Percentiles rank a stretch among this genome's conserved stretches.
Conservation (phyloP, 352 stramenopile species). For the Globisporangium radiosum region DNA sequence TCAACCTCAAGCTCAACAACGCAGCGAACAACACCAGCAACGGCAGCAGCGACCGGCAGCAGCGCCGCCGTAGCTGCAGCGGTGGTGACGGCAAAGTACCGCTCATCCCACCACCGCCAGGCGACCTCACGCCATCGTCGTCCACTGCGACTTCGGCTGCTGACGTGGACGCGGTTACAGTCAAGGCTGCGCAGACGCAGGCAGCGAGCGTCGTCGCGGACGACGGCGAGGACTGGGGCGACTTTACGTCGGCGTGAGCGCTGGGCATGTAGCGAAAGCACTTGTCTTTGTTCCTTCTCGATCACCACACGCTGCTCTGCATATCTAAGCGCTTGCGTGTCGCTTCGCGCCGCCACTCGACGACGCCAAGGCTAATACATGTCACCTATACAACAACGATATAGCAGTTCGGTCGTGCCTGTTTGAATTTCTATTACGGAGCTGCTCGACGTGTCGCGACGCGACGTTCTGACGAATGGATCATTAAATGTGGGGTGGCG, state of each 20-base stretch:
- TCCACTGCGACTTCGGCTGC: conserved; percentile 7
- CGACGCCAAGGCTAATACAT: too few species aligned
- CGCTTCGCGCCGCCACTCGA: too few species aligned
- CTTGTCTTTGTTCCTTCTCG: too few species aligned
- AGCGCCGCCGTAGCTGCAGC: conserved; percentile 24
- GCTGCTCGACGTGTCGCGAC: too few species aligned
- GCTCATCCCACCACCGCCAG: conserved; percentile 50
- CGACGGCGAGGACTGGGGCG: conserved; percentile 74
- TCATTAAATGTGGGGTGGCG: too few species aligned
- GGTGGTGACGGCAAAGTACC: conserved; percentile 37
- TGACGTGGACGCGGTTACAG: conserved; percentile 7
- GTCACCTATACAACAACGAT: too few species aligned
- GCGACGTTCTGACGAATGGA: too few species aligned
- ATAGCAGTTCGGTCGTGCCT: too few species aligned
- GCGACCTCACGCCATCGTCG: conserved; percentile 22
- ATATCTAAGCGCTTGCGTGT: too few species aligned
- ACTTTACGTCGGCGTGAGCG: conserved; percentile 70
- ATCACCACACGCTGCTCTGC: too few species aligned
- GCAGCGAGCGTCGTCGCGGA: conserved; percentile 17
- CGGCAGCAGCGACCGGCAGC: conserved; percentile 20
- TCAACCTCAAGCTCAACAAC: conserved; percentile 61
- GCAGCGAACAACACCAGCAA: not conserved
- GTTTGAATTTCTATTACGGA: too few species aligned
- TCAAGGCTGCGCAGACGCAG: conserved; percentile 31
- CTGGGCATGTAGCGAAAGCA: too few species aligned